Conservation (phyloP, 768 basidiomycete genomes). For the Clavulina sp. region DNA sequence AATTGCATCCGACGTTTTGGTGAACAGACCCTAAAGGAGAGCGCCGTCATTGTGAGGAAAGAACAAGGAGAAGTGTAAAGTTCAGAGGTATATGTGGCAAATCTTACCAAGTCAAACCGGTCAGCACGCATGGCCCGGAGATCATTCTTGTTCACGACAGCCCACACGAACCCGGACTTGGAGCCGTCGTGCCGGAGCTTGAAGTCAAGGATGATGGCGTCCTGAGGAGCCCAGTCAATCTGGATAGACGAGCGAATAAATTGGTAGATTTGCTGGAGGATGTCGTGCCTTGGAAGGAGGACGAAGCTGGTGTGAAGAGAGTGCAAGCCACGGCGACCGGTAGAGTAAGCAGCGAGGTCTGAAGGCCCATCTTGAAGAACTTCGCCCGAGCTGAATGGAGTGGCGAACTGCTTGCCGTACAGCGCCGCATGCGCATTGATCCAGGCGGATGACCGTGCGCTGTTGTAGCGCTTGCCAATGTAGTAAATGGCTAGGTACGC, state of each 20-base stretch:
- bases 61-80: neutral
- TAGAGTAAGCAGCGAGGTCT: constrained; percentile 75
- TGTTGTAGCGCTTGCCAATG: constrained; percentile 54
- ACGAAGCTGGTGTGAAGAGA: constrained; percentile 51
- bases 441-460: constrained; percentile 30
- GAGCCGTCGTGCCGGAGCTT: constrained; percentile 33
- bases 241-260: constrained; percentile 48
- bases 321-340: constrained; percentile 59
- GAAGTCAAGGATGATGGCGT: constrained; percentile 65
- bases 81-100: neutral
- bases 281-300: constrained; percentile 70
- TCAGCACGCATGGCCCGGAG: constrained; percentile 45
- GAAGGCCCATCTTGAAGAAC: constrained; percentile 51
- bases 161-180: constrained; percentile 65
- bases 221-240: constrained; percentile 48
- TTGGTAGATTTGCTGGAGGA: constrained; percentile 48
- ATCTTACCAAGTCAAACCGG: constrained; percentile 79
- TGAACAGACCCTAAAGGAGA: constrained; percentile 33
- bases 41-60: neutral
- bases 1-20: constrained; percentile 52
- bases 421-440: constrained; percentile 38
- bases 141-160: constrained; percentile 64
- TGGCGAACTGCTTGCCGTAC: constrained; percentile 58
- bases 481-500: constrained; percentile 40
- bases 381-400: constrained; percentile 33